Percentiles rank a stretch among this genome's conserved stretches.
phyloP scores from a whole-genome alignment of 306 rosid species.

The Prunus mume region DNA sequence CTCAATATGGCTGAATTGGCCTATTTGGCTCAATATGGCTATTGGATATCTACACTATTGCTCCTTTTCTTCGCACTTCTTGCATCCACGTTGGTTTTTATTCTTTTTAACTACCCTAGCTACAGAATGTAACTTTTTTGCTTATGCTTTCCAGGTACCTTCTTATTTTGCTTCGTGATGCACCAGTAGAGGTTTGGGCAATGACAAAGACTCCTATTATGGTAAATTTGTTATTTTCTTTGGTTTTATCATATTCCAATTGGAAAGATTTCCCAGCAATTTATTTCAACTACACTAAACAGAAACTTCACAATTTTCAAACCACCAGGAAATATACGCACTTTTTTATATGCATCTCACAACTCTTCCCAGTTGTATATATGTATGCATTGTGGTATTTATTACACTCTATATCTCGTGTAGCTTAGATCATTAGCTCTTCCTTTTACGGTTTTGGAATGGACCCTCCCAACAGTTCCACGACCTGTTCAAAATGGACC shows the following conservation, averaged over 20 bases:
- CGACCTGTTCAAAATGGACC: conserved; percentile 52
- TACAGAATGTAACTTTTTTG: neutral
- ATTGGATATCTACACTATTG: neutral
- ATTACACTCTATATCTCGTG: conserved; percentile 62
- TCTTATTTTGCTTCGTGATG: conserved; percentile 92
- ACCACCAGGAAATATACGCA: neutral
- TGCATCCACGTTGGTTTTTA: neutral
- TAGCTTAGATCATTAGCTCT: conserved; percentile 99
- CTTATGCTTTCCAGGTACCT: conserved; percentile 67
- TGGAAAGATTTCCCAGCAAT: neutral
- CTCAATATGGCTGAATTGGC: no score
- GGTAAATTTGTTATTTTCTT: conserved; percentile 54
- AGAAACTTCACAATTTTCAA: neutral
- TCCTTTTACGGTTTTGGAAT: conserved; percentile 98
- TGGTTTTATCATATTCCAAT: conserved; percentile 14
- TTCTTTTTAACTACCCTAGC: conserved; percentile 3
- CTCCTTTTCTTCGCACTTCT: neutral
- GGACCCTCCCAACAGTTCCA: conserved; percentile 97
- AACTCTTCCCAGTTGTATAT: neutral
- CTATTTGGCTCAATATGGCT: neutral
- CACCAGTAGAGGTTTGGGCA: conserved; percentile 99
- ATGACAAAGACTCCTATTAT: conserved; percentile 94
- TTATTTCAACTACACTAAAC: neutral
- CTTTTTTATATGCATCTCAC: neutral
- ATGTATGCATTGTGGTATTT: conserved; percentile 24